Evolutionary conservation across 148 eudicot genomes (phyloP).

Genomic region (Arbutus unedo): DNA sequence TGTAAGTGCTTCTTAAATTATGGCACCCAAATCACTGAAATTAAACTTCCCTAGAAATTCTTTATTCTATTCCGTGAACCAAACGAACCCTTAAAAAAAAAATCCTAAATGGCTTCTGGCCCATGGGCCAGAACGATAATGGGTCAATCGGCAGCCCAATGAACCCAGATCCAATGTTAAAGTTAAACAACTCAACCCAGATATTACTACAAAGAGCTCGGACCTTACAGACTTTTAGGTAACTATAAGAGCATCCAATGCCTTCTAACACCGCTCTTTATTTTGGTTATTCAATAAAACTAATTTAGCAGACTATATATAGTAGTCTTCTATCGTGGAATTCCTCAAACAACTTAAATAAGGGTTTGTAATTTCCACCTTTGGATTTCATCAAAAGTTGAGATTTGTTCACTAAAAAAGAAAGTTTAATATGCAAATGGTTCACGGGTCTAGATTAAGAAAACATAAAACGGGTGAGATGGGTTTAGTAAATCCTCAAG

Average conservation of each 20-base stretch:
- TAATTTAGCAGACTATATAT: too few species aligned
- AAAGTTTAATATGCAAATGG: too few species aligned
- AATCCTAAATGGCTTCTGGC: background rate
- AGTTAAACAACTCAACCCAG: background rate
- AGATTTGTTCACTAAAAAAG: too few species aligned
- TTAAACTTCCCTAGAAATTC: background rate
- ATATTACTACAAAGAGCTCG: background rate
- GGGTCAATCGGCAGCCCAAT: background rate
- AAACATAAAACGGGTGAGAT: too few species aligned
- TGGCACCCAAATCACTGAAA: background rate
- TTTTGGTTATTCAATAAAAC: too few species aligned
- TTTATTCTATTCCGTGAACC: background rate
- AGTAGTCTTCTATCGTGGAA: too few species aligned
- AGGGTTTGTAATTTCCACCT: too few species aligned
- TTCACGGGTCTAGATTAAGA: too few species aligned
- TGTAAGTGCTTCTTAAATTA: background rate
- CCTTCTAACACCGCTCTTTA: too few species aligned
- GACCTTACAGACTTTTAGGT: background rate
- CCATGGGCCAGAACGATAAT: background rate
- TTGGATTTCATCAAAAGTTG: too few species aligned
- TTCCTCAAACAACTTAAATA: too few species aligned
- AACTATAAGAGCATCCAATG: background rate
- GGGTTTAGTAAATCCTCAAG: too few species aligned
- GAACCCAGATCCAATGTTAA: background rate
- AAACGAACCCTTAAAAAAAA: background rate